Base-by-base conservation (phyloP, 176 grass and related monocot genomes). In the Oryza australiensis region DNA sequence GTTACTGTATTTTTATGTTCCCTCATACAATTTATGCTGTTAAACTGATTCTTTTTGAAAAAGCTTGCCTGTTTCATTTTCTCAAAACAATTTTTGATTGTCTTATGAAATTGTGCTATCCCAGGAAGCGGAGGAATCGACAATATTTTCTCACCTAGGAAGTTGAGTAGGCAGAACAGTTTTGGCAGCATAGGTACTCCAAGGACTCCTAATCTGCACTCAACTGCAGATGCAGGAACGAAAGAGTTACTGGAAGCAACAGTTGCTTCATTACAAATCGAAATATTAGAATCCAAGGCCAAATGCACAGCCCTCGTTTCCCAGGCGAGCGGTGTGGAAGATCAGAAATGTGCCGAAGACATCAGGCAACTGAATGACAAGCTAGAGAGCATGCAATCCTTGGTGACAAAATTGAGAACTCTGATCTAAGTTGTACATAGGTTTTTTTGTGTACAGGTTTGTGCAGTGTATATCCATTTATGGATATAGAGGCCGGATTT, bases 81-180 rank as follows among this genome's bases (percentile, higher is more conserved):
- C 26, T 3, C 10, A 12, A 26, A 63, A 12, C 7, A 53, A 42
- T 29, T 81, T 43, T 55, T 22, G 34, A 77, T 68, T 77, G 8
- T 40, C 26, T 55, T 29, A 77, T 34, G 59, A 86, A 48, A 38
- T 45, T 85, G 57, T 79, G 16, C 27, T 84, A 40, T 87, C 83
- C 70, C 89, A 99, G 96, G 93, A 85, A 99, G 89, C 72, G 89
- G 88, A 66, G 82, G 91, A 41, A 75, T 94, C 46, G 90, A 99
- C 75, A 94, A 76, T 71, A 89, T 91, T 73, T 87, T 99, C 26
- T 78, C 87, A 8, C 93, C 93, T 23, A 86, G 73, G 53, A 94
- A 71, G 83, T 46, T 99, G 40, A 95, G 96, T 70, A 91, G 91
- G 73, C 93, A 92, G 84, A 94, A 85, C 90, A 99, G 96, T 75